phyloP scores from a whole-genome alignment of 2,329 filamentous ascomycete species.

The Pestalotiopsis sp. region DNA sequence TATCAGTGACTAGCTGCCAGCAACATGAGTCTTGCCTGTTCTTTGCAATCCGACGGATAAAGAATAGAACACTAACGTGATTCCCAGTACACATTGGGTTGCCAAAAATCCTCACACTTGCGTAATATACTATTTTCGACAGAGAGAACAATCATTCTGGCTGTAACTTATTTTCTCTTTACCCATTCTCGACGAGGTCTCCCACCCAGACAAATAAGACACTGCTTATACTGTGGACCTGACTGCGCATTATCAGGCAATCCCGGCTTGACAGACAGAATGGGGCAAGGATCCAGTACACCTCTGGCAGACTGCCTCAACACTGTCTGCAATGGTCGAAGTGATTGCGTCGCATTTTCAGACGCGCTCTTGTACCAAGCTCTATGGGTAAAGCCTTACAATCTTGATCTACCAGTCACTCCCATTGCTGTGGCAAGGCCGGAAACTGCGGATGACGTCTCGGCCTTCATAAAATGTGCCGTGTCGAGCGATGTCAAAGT shows the following conservation, averaged over 20 bases:
- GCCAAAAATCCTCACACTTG: too few species aligned
- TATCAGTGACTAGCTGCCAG: neutral
- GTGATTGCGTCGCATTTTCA: constrained; percentile 49
- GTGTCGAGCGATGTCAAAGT: constrained; percentile 50
- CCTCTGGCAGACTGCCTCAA: constrained; percentile 47
- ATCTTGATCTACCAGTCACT: constrained; percentile 49
- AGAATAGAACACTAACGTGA: too few species aligned
- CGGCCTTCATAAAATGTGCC: constrained; percentile 60
- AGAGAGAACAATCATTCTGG: too few species aligned
- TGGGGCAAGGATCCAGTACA: constrained; percentile 45
- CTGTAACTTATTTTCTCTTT: too few species aligned
- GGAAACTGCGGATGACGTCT: constrained; percentile 52
- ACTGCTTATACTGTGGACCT: too few species aligned
- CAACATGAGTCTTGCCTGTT: neutral
- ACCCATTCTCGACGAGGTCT: too few species aligned
- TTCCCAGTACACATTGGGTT: too few species aligned
- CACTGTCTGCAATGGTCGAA: constrained; percentile 45
- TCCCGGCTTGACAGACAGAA: constrained; percentile 20
- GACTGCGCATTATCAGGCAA: neutral
- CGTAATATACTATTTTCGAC: too few species aligned
- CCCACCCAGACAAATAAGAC: too few species aligned
- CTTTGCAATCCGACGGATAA: neutral
- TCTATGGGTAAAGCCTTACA: constrained; percentile 54
- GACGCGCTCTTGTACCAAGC: constrained; percentile 44
- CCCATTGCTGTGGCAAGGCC: constrained; percentile 61